Base-by-base conservation (phyloP, 352 stramenopile species). In the Phytophthora sojae region DNA sequence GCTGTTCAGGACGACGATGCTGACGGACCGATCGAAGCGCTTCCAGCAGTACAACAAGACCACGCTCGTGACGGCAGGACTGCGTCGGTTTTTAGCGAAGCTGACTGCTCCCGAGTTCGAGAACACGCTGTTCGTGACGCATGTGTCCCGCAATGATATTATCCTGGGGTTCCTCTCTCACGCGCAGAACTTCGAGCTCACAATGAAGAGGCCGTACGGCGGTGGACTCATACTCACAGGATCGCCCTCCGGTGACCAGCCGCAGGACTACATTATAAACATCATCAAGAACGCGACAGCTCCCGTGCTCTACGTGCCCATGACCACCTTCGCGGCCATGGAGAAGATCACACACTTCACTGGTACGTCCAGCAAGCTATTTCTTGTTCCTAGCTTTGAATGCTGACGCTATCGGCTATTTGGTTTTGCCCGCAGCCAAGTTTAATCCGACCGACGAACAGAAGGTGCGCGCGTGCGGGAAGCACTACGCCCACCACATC, bases 151-250 rank as follows among this genome's bases (percentile, higher is more conserved):
- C 32, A 95, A 93, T 66, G 92, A 98, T 73, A 97, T 98, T 68
- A 97, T 98, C 57, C 73, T 97, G 21, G 90, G 89, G 50, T 93
- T 97, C 53, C 60, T 96, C 9, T 94, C 85, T 29, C 90, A 97
- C 57, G 79, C 77, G 49, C 83, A 93, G 61, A 88, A 93, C 70
- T 92, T 88, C 61, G 86, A 94, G 69, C 70, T 83, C 49, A 85
- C 70, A 54, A 91, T 77, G 29, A 88, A 88, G 57, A 67, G 74
- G 57, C 77, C 74, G 15, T 97, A 95, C 61, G 82, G 84, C n/a
- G 92, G 84, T n/a, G 91, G 91, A 0, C 76, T 97, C n/a, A 96
- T 97, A 29, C 81, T 97, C 54, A 96, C 92, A 12, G 92, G 92
- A 32, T 82, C 85, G 25, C 88, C 88, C 6, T 89, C 89, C 1